phyloP scores from a whole-genome alignment of 257 asterid species.

The Nicotiana sylvestris region DNA sequence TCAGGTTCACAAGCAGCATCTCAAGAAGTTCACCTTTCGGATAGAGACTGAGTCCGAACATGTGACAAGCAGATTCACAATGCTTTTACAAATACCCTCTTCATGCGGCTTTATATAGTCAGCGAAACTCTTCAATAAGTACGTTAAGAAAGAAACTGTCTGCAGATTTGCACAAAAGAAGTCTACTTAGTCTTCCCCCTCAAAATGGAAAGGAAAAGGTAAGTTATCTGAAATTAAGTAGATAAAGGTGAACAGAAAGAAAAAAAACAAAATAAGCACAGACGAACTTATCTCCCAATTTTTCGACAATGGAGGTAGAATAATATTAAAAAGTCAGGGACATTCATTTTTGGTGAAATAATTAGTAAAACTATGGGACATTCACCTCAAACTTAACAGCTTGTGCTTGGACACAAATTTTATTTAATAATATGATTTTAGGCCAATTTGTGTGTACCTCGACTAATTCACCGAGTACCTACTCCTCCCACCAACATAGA shows the following conservation, averaged over 20 bases:
- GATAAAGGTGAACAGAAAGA: not conserved
- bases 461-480: not conserved
- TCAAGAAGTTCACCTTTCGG: slow-evolving; percentile 55
- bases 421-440: not conserved
- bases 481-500: not conserved
- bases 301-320: not conserved
- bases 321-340: not conserved
- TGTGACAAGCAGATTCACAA: slow-evolving; percentile 95
- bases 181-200: not conserved
- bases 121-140: slow-evolving; percentile 88
- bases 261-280: not conserved
- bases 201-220: not conserved
- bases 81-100: slow-evolving; percentile 97
- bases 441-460: not conserved
- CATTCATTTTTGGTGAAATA: not conserved
- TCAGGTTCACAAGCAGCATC: slow-evolving; percentile 19
- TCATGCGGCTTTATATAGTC: slow-evolving; percentile 95
- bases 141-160: slow-evolving; percentile 97
- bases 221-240: not conserved
- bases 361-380: not conserved
- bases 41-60: slow-evolving; percentile 98
- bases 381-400: not conserved
- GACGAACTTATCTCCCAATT: not conserved
- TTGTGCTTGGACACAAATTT: not conserved
- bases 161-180: slow-evolving; percentile 31